Base-by-base conservation (phyloP, 2,329 filamentous ascomycete species). In the Colletotrichum paranaense region DNA sequence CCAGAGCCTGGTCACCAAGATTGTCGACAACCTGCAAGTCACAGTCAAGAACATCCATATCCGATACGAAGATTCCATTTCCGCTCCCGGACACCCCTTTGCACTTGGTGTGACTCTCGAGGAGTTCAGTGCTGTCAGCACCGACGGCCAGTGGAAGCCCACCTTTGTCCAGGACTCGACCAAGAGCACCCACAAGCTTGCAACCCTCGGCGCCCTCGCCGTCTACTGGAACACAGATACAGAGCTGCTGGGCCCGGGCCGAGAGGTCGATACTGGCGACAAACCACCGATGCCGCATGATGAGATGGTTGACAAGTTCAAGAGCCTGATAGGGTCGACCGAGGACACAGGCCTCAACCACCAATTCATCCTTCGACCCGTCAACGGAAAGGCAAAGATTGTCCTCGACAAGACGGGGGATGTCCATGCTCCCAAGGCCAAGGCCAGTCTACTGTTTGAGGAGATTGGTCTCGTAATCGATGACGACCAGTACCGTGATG, bases 221-320 rank as follows among this genome's bases (percentile, higher is more conserved):
- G 90, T 98, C 11, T 99, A 99, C 83, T 99, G 97, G 97, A 97
- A 99, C 81, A 99, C 97, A 1, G 96, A 99, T 81, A 91, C 95
- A 1, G 88, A 92, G 30, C 88, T 99, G 4, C 88, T 98, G 56
- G 95, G 95, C 14, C 92, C 93, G 5, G 95, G 95, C 8, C 92
- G 93, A 76, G 94, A 97, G 76, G 90, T 90, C 4, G 86, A 91
- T 72, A 86, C 88, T 9, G 84, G 86, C 4, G 89, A 87, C 38
- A 87, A 89, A 12, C 89, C 94, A 75, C 84, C 89, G 9, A 87
- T 93, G 65, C 86, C 92, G 9, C 95, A 97, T 76, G 89, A 91
- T 32, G 93, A 96, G 56, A 90, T 98, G 81, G 89, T 98, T 62
- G 85, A 89, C 30, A 93, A 90, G 75, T 93, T 98, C 80, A 92